These are phyloP conservation scores for Cichorium intybus DNA, from an alignment of 140 eudicot genomes.

Conservation along the genomic window DNA sequence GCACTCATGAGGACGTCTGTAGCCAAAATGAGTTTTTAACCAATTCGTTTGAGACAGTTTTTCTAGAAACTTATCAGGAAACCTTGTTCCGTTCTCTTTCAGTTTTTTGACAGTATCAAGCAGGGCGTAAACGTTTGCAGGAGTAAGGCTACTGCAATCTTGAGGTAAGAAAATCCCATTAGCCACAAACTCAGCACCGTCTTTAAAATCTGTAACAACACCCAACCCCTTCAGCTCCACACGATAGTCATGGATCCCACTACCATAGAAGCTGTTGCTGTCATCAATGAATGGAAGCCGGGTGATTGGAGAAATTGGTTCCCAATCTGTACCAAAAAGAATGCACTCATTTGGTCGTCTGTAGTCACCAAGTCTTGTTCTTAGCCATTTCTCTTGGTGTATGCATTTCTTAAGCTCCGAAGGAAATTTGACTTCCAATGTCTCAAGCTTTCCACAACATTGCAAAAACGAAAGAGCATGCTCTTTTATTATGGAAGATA, in stretches of 20 bases:
- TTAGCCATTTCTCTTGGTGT: constrained; percentile 35
- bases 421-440: constrained; percentile 11
- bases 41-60: too few relatives aligned
- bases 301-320: constrained; percentile 34
- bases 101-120: constrained; percentile 30
- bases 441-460: constrained; percentile 30
- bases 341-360: constrained; percentile 43
- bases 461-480: constrained; percentile 23
- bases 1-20: constrained; percentile 9
- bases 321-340: constrained; percentile 39
- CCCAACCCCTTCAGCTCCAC: constrained; percentile 39
- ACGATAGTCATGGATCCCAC: constrained; percentile 22
- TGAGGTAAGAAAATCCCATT: constrained; percentile 32
- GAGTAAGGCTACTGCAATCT: constrained; percentile 25
- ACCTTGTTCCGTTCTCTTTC: neutral
- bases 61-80: too few relatives aligned
- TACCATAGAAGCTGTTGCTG: constrained; percentile 27
- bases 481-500: constrained; percentile 29
- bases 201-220: constrained; percentile 28
- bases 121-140: constrained; percentile 34
- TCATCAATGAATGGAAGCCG: constrained; percentile 55
- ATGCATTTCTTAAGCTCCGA: constrained; percentile 29
- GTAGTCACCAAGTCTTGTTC: constrained; percentile 47
- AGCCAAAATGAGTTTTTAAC: too few relatives aligned
- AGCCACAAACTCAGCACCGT: constrained; percentile 39